Conservation (phyloP, 176 grass and related monocot species). For the Rhynchospora breviuscula region DNA sequence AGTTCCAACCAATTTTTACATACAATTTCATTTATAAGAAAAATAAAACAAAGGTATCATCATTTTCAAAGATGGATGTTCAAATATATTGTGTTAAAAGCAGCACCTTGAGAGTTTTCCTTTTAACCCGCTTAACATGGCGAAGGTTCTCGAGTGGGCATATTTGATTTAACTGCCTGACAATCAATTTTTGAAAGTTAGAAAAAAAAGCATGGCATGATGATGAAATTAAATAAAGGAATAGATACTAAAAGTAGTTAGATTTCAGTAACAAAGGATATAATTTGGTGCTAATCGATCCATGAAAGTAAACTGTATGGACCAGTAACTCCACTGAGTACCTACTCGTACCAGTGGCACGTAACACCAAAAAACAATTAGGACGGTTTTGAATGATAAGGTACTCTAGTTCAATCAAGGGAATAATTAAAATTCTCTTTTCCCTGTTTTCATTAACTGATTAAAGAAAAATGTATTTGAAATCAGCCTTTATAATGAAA, state of each 20-base stretch:
- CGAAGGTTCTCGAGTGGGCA: conserved; percentile 39
- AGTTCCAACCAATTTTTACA: not conserved
- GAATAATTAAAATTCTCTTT: not conserved
- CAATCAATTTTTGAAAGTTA: not conserved
- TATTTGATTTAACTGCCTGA: conserved; percentile 44
- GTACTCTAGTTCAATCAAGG: not conserved
- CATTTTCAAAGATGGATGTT: not conserved
- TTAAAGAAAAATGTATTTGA: not conserved
- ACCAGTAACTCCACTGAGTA: not conserved
- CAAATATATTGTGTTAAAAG: not conserved
- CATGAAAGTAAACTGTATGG: not conserved
- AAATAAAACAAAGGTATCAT: not conserved
- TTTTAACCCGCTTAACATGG: conserved; percentile 44
- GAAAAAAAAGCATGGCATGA: not conserved
- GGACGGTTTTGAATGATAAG: not conserved
- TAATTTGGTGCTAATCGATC: not conserved
- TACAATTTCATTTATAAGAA: not conserved
- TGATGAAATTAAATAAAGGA: not conserved
- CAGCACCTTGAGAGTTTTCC: conserved; percentile 27
- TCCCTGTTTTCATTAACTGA: not conserved
- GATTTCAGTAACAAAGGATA: not conserved
- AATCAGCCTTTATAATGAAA: not conserved
- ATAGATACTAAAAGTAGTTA: not conserved
- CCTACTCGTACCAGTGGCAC: too few species aligned
- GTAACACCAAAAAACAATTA: not conserved